A percentile compares a stretch with the other conserved stretches of the same genome.
Evolutionary conservation across 2,329 filamentous ascomycete species (phyloP).

Genomic region (Teratosphaeria nubilosa): DNA sequence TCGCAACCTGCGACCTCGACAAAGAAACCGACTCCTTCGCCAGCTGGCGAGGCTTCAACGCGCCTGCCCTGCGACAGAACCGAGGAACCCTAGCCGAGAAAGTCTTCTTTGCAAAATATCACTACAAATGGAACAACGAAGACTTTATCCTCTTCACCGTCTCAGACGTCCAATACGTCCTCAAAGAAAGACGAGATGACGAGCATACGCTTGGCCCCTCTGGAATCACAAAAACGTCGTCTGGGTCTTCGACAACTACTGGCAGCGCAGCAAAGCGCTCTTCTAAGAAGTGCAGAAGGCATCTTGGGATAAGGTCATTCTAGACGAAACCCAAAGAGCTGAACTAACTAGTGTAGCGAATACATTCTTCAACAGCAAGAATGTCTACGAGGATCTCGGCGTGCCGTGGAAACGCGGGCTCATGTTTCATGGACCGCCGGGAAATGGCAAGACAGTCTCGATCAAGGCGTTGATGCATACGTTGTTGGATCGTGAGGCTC

Average conservation of each 20-base stretch:
- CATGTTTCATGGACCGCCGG: slow-evolving; percentile 27
- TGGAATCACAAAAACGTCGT: slow-evolving; percentile 29
- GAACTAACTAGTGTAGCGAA: slow-evolving; percentile 29
- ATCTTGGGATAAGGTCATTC: slow-evolving; percentile 38
- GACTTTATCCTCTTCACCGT: slow-evolving; percentile 32
- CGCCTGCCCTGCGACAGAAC: slow-evolving; percentile 20
- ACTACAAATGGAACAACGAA: slow-evolving; percentile 29
- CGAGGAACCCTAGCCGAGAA: slow-evolving; percentile 27
- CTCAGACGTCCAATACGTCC: slow-evolving; percentile 29
- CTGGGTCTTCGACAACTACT: slow-evolving; percentile 35
- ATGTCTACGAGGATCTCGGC: slow-evolving; percentile 32
- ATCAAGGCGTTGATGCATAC: slow-evolving; percentile 30
- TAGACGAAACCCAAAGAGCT: slow-evolving; percentile 35
- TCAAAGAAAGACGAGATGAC: slow-evolving; percentile 26
- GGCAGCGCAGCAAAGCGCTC: slow-evolving; percentile 29
- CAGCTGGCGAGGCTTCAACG: slow-evolving; percentile 29
- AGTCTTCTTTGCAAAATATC: slow-evolving; percentile 32
- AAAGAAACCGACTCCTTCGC: slow-evolving; percentile 28
- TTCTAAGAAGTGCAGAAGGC: slow-evolving; percentile 32
- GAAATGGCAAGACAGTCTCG: slow-evolving; percentile 36
- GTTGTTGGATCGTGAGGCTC: slow-evolving; percentile 27
- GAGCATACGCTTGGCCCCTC: slow-evolving; percentile 28
- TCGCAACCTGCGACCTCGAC: slow-evolving; percentile 29
- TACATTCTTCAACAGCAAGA: slow-evolving; percentile 32
- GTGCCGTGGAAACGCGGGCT: slow-evolving; percentile 41